These are phyloP conservation scores for Ballota nigra DNA, from an alignment of 257 asterid genomes.

Conservation along the genomic window DNA sequence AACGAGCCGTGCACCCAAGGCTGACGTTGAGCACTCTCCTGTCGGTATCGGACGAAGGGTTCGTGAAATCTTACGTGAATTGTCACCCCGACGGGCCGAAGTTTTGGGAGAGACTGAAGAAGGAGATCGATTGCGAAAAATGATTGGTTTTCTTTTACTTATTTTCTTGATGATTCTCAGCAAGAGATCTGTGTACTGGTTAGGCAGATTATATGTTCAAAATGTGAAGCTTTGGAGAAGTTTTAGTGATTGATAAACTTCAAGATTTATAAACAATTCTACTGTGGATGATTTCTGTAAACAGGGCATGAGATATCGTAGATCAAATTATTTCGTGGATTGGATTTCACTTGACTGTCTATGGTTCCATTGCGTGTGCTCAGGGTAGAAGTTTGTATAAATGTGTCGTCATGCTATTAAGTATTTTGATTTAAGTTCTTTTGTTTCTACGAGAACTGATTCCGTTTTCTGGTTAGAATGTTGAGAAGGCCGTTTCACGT, in stretches of 20 bases:
- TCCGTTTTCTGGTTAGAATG: background rate
- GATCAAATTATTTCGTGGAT: no score
- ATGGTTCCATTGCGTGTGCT: no score
- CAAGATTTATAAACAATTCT: background rate
- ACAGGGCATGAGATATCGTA: no score
- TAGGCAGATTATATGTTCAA: background rate
- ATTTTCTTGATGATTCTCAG: background rate
- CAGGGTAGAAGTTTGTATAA: no score
- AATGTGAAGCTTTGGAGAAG: background rate
- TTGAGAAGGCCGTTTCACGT: no score
- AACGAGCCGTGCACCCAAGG: constrained; percentile 36
- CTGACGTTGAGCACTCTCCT: constrained; percentile 68
- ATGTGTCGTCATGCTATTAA: no score
- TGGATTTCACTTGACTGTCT: no score
- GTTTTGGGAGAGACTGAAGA: constrained; percentile 55
- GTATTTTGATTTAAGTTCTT: no score
- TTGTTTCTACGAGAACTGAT: no score
- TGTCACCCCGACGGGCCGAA: constrained; percentile 56
- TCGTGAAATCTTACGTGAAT: constrained; percentile 44
- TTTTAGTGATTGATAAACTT: background rate
- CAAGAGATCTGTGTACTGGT: background rate
- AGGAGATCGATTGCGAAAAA: constrained; percentile 13
- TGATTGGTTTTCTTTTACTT: background rate
- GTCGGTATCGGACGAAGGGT: constrained; percentile 47
- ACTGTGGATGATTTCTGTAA: background rate